Evolutionary conservation across 768 basidiomycete genomes (phyloP), one percentile per base, ranked within the genome.

Genomic region (Rhizopogon vulgaris): DNA sequence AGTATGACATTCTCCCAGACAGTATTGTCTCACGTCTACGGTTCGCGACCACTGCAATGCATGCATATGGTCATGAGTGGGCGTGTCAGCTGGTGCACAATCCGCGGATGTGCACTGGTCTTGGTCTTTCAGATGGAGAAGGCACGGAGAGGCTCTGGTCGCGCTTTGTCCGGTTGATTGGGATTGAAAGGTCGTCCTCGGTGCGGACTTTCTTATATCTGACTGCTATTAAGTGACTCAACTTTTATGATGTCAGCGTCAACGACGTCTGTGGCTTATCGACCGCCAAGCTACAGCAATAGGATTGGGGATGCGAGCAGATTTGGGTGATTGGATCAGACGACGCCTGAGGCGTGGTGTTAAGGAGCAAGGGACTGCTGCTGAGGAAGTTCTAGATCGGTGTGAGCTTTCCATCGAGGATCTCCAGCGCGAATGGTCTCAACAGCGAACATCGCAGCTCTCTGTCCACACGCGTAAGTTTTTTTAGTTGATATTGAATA

Each of bases 51-150:
- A 67, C 64, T 9, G 71, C 66, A 0, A 69, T 75, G 66, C 73
- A 76, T 54, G 69, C 69, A 0, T 73, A 70, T 48, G 67, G 64
- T 17, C 72, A 73, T 48, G 62, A 70, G 38, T 73, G 68, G 71
- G 54, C 66, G 61, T 51, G 69, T 43, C 69, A 71, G 41, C 51
- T 75, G 1, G 48, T 62, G 0, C 71, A 71, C 50, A 68, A 71
- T 47, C 71, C 72, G 1, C 56, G 68, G 6, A 48, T 70, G 17
- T 28, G 55, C 2, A 25, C 48, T 30, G 64, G 60, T 6, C 58
- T 66, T 41, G 64, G 66, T 1, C 51, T 64, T 4, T 53, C 59
- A 6, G 63, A 68, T 52, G 66, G 66, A 14, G 62, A 68, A 38
- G 66, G 66, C 1, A 56, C 58, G 24, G 61, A 68, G 50, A 52